These are phyloP conservation scores for Daldinia sp. DNA, from an alignment of 2,329 filamentous ascomycete genomes.

Conservation along the genomic window DNA sequence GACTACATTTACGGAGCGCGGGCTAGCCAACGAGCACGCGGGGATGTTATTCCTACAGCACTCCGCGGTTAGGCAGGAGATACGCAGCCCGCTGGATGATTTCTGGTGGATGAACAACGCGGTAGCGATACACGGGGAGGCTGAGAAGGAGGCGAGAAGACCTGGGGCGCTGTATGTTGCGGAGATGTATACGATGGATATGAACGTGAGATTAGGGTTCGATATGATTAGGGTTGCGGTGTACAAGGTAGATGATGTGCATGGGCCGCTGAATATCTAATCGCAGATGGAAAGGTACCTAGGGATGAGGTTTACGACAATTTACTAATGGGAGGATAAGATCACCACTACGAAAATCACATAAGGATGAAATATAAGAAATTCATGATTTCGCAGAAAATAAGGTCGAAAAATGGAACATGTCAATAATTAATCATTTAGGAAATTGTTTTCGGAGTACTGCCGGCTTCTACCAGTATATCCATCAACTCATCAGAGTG, in stretches of 20 bases:
- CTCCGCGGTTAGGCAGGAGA: conserved; percentile 25
- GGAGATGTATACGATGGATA: conserved; percentile 33
- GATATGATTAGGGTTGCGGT: conserved; percentile 43
- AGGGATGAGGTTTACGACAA: background rate
- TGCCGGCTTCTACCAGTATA: background rate
- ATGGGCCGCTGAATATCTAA: conserved; percentile 45
- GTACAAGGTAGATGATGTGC: conserved; percentile 39
- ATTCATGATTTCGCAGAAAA: background rate
- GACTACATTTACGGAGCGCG: conserved; percentile 38
- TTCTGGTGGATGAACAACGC: conserved; percentile 41
- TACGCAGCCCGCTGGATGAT: conserved; percentile 30
- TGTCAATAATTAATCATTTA: background rate
- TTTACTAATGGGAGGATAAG: background rate
- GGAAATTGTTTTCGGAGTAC: background rate
- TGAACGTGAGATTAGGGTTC: conserved; percentile 42
- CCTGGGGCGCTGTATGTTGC: conserved; percentile 32
- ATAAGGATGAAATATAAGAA: background rate
- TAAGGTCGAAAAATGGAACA: background rate
- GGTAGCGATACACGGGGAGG: conserved; percentile 29
- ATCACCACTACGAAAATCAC: background rate
- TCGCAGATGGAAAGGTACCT: background rate
- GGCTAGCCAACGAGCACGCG: conserved; percentile 43
- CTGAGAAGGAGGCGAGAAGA: conserved; percentile 2
- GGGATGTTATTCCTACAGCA: conserved; percentile 37
- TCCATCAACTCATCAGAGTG: background rate